phyloP scores from a whole-genome alignment of 768 basidiomycete species.

The Cystofilobasidium ferigula region DNA sequence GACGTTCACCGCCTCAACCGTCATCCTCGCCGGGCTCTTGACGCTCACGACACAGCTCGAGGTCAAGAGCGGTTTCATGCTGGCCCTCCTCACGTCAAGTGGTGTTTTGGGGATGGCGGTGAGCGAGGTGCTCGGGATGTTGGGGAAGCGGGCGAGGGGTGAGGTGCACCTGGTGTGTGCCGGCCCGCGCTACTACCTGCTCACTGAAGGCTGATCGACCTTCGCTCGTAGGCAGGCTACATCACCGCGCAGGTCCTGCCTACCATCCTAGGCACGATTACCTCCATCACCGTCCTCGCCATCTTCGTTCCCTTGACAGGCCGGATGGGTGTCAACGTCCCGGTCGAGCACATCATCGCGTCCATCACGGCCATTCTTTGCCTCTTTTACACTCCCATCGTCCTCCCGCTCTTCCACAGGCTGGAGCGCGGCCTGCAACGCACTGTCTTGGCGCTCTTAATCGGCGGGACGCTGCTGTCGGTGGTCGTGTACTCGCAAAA shows the following conservation, averaged over 20 bases:
- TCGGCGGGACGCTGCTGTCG: background rate
- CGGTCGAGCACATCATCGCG: slow-evolving; percentile 24
- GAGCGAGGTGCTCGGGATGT: slow-evolving; percentile 2
- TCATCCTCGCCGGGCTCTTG: slow-evolving; percentile 12
- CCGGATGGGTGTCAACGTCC: slow-evolving; percentile 14
- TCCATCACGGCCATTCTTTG: slow-evolving; percentile 12
- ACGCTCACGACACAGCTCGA: background rate
- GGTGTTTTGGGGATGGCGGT: background rate
- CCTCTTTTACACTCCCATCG: slow-evolving; percentile 11
- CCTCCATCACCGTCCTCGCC: background rate
- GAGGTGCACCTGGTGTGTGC: slow-evolving; percentile 11
- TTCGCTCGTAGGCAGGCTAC: background rate
- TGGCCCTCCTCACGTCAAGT: slow-evolving; percentile 12
- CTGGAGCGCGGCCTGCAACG: slow-evolving; percentile 2
- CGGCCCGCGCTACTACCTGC: background rate
- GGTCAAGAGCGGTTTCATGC: slow-evolving; percentile 2
- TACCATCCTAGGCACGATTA: slow-evolving; percentile 13
- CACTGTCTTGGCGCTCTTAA: background rate
- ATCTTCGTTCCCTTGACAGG: slow-evolving; percentile 25
- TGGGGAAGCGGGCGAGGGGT: background rate
- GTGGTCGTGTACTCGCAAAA: slow-evolving; percentile 2
- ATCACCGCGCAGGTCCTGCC: slow-evolving; percentile 6
- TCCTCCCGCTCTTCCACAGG: slow-evolving; percentile 20
- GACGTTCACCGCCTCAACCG: background rate
- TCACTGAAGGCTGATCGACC: background rate